Evolutionary conservation across 345 rosid species (phyloP).

Genomic region (Brassica juncea): DNA sequence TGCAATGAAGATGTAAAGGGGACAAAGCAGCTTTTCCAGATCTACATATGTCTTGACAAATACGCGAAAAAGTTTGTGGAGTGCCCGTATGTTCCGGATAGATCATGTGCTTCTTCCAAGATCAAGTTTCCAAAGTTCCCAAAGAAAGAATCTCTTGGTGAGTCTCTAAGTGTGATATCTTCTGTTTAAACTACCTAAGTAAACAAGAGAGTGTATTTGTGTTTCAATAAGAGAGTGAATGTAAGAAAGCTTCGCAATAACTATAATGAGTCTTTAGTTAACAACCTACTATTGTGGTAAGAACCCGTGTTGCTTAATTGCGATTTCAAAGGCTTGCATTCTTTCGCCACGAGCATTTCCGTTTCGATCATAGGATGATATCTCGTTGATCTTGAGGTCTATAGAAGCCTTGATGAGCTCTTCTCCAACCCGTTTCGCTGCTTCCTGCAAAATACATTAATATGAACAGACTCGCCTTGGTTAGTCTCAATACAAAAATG

Average conservation of each 20-base stretch:
- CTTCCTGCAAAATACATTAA: constrained; percentile 58
- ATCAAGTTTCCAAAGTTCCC: constrained; percentile 65
- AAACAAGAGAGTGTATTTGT: background rate
- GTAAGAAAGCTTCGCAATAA: constrained; percentile 2
- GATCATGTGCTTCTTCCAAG: constrained; percentile 53
- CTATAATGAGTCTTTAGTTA: background rate
- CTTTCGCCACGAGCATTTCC: constrained; percentile 75
- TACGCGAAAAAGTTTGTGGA: constrained; percentile 59
- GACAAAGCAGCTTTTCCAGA: constrained; percentile 64
- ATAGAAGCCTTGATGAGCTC: constrained; percentile 70
- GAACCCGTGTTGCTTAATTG: constrained; percentile 68
- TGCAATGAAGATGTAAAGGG: constrained; percentile 60
- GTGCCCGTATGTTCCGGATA: constrained; percentile 57
- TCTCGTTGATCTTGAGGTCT: constrained; percentile 63
- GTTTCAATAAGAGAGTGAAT: constrained; percentile 23
- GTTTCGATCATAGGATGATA: constrained; percentile 80
- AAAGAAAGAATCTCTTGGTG: background rate
- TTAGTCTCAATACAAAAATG: background rate
- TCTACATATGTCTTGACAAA: constrained; percentile 69
- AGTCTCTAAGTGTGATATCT: constrained; percentile 9
- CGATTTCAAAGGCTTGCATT: constrained; percentile 78
- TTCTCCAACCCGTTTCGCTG: constrained; percentile 78
- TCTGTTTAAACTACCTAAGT: constrained; percentile 28
- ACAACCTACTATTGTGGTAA: constrained; percentile 58
- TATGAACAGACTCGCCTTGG: background rate